These are phyloP conservation scores for Fusarium decemcellulare DNA, from an alignment of 2,329 filamentous ascomycete genomes.

Conservation along the genomic window DNA sequence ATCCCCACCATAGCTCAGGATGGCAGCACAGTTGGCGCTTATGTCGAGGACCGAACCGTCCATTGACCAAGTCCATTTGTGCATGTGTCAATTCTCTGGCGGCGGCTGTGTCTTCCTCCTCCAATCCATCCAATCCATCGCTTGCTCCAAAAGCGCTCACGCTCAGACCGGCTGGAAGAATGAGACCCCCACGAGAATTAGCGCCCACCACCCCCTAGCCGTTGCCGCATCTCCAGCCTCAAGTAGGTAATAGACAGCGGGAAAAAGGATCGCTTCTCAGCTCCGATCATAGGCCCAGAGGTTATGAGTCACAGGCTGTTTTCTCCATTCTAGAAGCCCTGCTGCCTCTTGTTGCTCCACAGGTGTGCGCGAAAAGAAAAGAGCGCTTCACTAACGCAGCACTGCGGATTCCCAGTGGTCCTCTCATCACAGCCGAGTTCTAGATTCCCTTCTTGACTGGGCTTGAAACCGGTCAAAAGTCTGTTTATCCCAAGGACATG, in stretches of 20 bases:
- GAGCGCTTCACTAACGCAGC: constrained; percentile 30
- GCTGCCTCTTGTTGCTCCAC: constrained; percentile 28
- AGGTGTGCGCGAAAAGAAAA: constrained; percentile 27
- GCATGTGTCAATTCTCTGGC: not conserved
- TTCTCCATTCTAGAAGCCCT: constrained; percentile 17
- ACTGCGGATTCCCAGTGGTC: constrained; percentile 36
- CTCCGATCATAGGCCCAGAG: constrained; percentile 23
- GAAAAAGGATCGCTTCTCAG: not conserved
- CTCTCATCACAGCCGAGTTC: constrained; percentile 38
- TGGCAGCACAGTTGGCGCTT: constrained; percentile 14
- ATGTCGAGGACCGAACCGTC: constrained; percentile 7
- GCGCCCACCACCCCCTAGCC: constrained; percentile 13
- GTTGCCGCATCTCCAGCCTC: constrained; percentile 8
- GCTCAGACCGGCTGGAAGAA: not conserved
- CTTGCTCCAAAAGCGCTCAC: not conserved
- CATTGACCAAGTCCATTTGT: constrained; percentile 7
- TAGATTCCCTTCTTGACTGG: constrained; percentile 27
- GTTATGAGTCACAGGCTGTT: constrained; percentile 33
- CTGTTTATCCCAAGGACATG: constrained; percentile 11
- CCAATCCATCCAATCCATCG: too few relatives aligned
- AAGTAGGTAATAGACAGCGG: not conserved
- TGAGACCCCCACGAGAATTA: constrained; percentile 33
- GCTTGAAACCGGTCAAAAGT: constrained; percentile 19
- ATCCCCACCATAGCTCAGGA: constrained; percentile 23
- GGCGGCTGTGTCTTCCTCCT: too few relatives aligned